A percentile compares a stretch with the other conserved stretches of the same genome.
Evolutionary conservation across 345 rosid species (phyloP).

Genomic region (Citrus trifoliata): DNA sequence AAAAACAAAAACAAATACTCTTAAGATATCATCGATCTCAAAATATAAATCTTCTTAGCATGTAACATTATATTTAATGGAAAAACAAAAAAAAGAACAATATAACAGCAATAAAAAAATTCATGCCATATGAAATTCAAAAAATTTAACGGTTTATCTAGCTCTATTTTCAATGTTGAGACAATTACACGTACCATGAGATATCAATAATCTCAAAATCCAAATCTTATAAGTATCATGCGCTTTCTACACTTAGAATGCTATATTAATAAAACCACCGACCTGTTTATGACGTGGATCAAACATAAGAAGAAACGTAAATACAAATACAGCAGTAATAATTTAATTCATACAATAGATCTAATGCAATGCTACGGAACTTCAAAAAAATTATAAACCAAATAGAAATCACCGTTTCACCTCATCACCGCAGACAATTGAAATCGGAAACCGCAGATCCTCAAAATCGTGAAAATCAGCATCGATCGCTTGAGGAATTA

Average conservation of each 20-base stretch:
- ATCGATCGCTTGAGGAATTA: conserved; percentile 46
- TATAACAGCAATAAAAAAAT: no score
- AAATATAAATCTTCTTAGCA: no score
- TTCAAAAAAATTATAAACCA: not conserved
- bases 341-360: not conserved
- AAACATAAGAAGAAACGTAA: not conserved
- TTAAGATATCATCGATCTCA: no score
- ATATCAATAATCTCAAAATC: not conserved
- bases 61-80: no score
- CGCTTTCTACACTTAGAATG: not conserved
- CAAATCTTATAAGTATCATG: not conserved
- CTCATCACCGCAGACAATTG: conserved; percentile 14
- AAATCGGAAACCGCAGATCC: conserved; percentile 12
- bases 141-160: no score
- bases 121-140: no score
- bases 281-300: not conserved
- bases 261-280: not conserved
- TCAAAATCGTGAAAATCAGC: conserved; percentile 27
- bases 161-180: no score
- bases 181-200: no score
- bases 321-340: not conserved
- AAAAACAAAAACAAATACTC: not conserved
- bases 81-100: not conserved
- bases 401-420: conserved; percentile 18
- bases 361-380: not conserved